A percentile compares a stretch with the other conserved stretches of the same genome.
Evolutionary conservation across 441 rosid genomes (phyloP).

Genomic region (Raphanus hybrid): DNA sequence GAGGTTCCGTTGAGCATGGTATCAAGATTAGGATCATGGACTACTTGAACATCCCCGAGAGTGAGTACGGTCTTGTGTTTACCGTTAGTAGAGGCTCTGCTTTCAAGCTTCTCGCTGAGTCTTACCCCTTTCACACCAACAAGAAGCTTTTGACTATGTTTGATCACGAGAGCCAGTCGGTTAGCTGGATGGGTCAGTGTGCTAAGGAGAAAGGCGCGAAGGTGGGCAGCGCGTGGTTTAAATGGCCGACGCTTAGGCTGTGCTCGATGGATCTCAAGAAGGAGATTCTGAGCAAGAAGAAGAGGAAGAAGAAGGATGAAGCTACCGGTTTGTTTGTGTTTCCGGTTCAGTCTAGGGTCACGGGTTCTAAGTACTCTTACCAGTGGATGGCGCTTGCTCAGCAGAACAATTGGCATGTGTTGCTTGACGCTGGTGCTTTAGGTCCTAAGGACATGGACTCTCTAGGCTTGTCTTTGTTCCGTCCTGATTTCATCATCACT

Average conservation of each 20-base stretch:
- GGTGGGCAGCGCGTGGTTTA: conserved; percentile 74
- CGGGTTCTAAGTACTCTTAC: conserved; percentile 75
- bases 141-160: conserved; percentile 71
- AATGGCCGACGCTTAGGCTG: conserved; percentile 70
- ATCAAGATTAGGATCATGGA: conserved; percentile 71
- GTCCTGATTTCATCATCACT: conserved; percentile 73
- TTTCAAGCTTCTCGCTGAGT: conserved; percentile 66
- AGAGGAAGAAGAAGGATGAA: conserved; percentile 63
- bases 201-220: conserved; percentile 81
- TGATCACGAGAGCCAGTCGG: conserved; percentile 80
- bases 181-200: conserved; percentile 72
- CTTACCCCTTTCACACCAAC: conserved; percentile 70
- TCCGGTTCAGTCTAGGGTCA: conserved; percentile 75
- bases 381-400: conserved; percentile 86
- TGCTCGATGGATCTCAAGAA: conserved; percentile 73
- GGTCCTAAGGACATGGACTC: conserved; percentile 89
- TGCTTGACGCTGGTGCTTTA: conserved; percentile 79
- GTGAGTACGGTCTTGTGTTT: conserved; percentile 70
- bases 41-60: conserved; percentile 69
- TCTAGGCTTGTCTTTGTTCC: conserved; percentile 67
- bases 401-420: conserved; percentile 76
- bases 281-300: conserved; percentile 62
- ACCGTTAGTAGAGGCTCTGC: conserved; percentile 78
- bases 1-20: conserved; percentile 62
- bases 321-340: conserved; percentile 72